Evolutionary conservation across 768 basidiomycete genomes (phyloP), one percentile per base, ranked within the genome.

Genomic region (Naganishia randhawae): DNA sequence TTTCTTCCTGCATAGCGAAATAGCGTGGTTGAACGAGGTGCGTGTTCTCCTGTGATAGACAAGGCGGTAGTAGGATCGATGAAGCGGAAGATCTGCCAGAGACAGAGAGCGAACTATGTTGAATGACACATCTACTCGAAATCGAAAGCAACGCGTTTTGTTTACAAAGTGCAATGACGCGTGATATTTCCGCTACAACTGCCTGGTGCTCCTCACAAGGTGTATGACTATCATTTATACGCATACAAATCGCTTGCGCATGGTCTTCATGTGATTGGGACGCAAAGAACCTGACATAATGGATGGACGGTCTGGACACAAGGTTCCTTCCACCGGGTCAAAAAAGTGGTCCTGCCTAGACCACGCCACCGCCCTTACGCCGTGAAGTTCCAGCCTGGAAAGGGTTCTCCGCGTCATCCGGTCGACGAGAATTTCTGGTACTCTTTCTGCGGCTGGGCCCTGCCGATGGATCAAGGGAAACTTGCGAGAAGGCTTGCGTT

Each of bases 331-430:
- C n/a, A n/a, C n/a, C n/a, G n/a, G n/a, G n/a, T 22, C 11, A 48
- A 22, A 17, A 17, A 22, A 3, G 45, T n/a, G n/a, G n/a, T 22
- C 54, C 5, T 64, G 2, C 13, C 64, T 66, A 77, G 19, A 77
- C 71, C 7, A 76, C 76, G 35, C 76, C 75, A 0, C 74, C 75
- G 22, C 71, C 75, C 37, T 69, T 62, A 50, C 75, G 39, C 53
- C 70, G 73, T 35, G 68, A 72, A 2, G 22, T 22, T 11, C 72
- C 73, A 35, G 65, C 71, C 17, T 65, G 73, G 69, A 76, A 78
- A 31, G 76, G 76, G 67, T 78, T 78, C 52, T 64, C 67, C 69
- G 71, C 74, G 3, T 66, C 55, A 66, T 78, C 76, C 4, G 74
- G 35, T 29, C 10, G 39, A 13, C 57, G 35, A 10, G 32, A 37